Evolutionary conservation across 2,329 filamentous ascomycete species (phyloP), one percentile per base, ranked within the genome.

Genomic region (Pseudocercospora vitis): DNA sequence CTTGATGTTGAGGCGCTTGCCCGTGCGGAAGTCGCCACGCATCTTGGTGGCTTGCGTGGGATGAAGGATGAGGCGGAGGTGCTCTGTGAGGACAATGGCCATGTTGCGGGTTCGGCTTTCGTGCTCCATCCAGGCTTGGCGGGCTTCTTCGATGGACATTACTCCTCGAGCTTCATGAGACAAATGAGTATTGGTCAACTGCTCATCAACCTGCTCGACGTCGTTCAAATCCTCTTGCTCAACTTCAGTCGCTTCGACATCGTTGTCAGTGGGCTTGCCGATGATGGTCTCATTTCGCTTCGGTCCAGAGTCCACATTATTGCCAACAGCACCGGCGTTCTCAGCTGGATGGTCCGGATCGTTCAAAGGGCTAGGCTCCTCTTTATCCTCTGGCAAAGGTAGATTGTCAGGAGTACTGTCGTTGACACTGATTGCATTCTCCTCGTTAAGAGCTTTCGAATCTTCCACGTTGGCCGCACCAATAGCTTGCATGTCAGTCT

Each of bases 1-100:
- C 74, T 97, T 97, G 78, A 99, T 96, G 74, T 97, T 99, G 65
- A 99, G 89, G 0, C 94, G 87, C 72, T 99, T 99, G 59, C 94
- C 94, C 0, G 94, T 99, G 63, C 94, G 89, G 81, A 95, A 97
- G 63, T 95, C 91, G 37, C 94, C 94, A 1, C 92, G 91, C 58
- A 99, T 88, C 68, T 97, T 99, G 31, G 94, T 97, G 1, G 92
- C 91, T 49, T 95, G 86, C 0, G 92, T 97, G 0, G 95, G 94
- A 0, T 89, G 89, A 32, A 99, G 85, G 65, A 99, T 97, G 11
- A 99, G 84, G 21, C 94, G 90, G 14, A 99, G 85, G 68, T 97
- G 94, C 60, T 96, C 94, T 1, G 92, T 96, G 11, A 99, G 79
- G 1, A 90, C 86, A 52, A 96, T 82, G 0, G 94, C 95, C 52